Base-by-base conservation (phyloP, 495 filamentous ascomycete genomes). In the Lichina pygmaea region DNA sequence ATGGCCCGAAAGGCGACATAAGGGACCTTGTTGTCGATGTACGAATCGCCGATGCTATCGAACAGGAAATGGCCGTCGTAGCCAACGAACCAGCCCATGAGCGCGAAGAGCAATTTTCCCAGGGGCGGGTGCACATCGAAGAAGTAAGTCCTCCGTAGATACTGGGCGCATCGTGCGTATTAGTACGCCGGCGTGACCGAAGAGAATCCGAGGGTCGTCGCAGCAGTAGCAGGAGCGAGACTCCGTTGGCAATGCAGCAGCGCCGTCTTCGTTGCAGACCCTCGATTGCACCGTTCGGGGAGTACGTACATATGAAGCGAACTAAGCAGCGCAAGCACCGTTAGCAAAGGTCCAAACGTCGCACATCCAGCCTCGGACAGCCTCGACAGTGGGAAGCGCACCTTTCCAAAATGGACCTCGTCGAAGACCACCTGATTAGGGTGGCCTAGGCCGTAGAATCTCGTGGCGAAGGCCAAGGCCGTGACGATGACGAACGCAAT, bases 111-210 rank as follows among this genome's bases (percentile, higher is more conserved):
- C 51, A 83, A 77, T 62, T 83, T 85, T 59, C 81, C 89, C 53
- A 99, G 93, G 8, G 89, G 89, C 42, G 89, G 89, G 60, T 99
- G 89, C 41, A 99, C 89, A 68, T 99, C 89, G 72, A 99, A 99
- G 72, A 99, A 99, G 64, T 95, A 99, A 32, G 84, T 95, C 57
- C 83, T 77, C 63, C 94, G 78, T 36, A 99, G 75, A 56, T 99
- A 99, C 61, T 94, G 91, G 11, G 83, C 5, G 8, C 24, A 24
- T 24, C 4, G 24, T 4, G 4, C 4, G 4, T 24, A 4, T 24
- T 24, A 24, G 24, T 24, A 24, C 4, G 24, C 24, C 2, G 24
- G 24, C 2, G 24, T 24, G 24, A 24, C 24, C 2, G 4, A 24
- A 24, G 1, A 4, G 24, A 4, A 24, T 24, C 24, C 24, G 24